Percentiles rank a stretch among this genome's conserved stretches.
Evolutionary conservation across 495 filamentous ascomycete species (phyloP).

Genomic region (Xylaria venustula): DNA sequence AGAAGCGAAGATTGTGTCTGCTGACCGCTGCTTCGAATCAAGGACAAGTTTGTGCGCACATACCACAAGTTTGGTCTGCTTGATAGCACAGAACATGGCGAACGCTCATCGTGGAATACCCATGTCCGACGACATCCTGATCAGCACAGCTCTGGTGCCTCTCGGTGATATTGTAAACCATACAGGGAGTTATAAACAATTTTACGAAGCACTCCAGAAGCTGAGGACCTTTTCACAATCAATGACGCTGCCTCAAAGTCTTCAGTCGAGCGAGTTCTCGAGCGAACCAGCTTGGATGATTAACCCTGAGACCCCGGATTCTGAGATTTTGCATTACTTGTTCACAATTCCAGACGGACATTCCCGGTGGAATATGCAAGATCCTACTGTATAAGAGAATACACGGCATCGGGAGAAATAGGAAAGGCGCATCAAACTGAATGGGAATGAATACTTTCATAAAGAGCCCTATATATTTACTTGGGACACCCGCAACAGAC

Average conservation of each 20-base stretch:
- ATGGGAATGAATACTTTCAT: too few relatives aligned
- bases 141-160: background rate
- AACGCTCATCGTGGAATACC: background rate
- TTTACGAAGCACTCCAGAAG: background rate
- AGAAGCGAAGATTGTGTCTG: too few relatives aligned
- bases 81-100: background rate
- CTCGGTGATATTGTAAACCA: background rate
- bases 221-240: background rate
- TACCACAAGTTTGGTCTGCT: background rate
- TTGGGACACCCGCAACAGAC: too few relatives aligned
- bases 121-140: background rate
- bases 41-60: slow-evolving; percentile 1
- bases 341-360: background rate
- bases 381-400: too few relatives aligned
- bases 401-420: too few relatives aligned
- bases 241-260: background rate
- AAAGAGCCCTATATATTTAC: too few relatives aligned
- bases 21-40: too few relatives aligned
- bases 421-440: too few relatives aligned
- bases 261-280: background rate
- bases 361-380: background rate
- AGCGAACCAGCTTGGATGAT: background rate
- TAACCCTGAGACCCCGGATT: background rate
- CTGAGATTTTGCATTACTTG: background rate
- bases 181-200: too few relatives aligned